phyloP scores from a whole-genome alignment of 257 asterid genomes.

The Solanum paucissectum region DNA sequence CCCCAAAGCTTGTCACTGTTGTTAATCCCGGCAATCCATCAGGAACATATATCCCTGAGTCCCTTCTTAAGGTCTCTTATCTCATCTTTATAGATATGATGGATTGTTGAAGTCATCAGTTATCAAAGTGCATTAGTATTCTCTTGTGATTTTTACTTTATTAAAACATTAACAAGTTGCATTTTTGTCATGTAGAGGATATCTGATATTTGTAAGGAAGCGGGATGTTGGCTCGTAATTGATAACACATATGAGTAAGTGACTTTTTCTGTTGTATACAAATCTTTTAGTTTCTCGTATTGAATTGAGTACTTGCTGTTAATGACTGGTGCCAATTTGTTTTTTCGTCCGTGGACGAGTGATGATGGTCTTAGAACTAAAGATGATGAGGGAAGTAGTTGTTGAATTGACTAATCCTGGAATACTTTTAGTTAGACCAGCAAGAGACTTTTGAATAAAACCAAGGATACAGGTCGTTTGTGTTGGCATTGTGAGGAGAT shows the following conservation, averaged over 20 bases:
- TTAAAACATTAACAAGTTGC: background rate
- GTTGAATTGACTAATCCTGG: background rate
- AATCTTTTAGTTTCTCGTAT: background rate
- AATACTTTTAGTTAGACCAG: background rate
- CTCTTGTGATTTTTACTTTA: background rate
- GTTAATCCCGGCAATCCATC: constrained; percentile 99
- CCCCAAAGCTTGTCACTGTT: constrained; percentile 86
- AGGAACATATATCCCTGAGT: constrained; percentile 85
- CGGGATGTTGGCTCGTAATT: constrained; percentile 90
- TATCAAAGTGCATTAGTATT: background rate
- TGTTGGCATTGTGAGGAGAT: background rate
- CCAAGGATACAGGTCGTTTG: background rate
- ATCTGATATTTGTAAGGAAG: constrained; percentile 67
- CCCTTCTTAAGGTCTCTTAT: constrained; percentile 74
- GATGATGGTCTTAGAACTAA: background rate
- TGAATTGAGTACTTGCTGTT: background rate
- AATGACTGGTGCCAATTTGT: background rate
- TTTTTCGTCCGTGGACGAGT: background rate
- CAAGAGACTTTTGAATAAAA: background rate
- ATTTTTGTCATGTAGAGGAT: constrained; percentile 46
- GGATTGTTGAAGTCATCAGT: background rate
- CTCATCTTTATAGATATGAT: background rate
- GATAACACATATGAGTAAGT: constrained; percentile 98
- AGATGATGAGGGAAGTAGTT: background rate
- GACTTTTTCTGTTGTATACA: background rate